Base-by-base conservation (phyloP, 495 filamentous ascomycete species). In the Copromyces sp. region DNA sequence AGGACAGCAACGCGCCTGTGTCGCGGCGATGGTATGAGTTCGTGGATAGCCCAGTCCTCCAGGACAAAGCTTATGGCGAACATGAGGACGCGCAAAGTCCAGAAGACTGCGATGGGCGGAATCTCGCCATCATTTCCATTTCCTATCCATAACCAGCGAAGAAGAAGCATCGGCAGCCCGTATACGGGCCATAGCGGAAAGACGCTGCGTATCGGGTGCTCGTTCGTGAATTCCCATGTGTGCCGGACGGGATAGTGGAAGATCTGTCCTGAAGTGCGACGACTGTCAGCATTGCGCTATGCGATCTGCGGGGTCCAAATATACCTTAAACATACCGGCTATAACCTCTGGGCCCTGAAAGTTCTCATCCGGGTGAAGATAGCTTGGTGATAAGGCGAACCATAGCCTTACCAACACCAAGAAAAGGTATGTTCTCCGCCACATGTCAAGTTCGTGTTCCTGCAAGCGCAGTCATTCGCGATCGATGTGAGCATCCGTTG, bases 301-400 rank as follows among this genome's bases (percentile, higher is more conserved):
- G 16, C 32, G 8, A 17, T 37, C 53, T 35, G 53, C 53, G 12
- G 53, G 14, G 14, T 35, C 29, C 53, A 65, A 4, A 17, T 65
- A 65, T 3, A n/a, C n/a, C n/a, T n/a, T n/a, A 32, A 24, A 77
- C 92, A 79, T 90, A 97, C 95, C 94, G 73, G 94, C 94, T 77
- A 97, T 95, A 70, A 98, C 91, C 84, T 99, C 95, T 11, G 95
- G 95, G 24, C 95, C 95, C 79, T 99, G 95, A 79, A 99, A 99
- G 82, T 98, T 93, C 85, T 99, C 95, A 83, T 99, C 95, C 3
- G 95, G 95, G 81, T 99, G 95, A 39, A 99, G 88, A 81, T 99
- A 99, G 84, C 95, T 98, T 65, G 95, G 93, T 68, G 91, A 94
- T 40, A 97, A 85, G 61, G 95, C 94, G 77, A 98, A 96, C 86